Evolutionary conservation across 176 grass and related monocot species (phyloP), one percentile per base, ranked within the genome.

Genomic region (Phoenix dactylifera): DNA sequence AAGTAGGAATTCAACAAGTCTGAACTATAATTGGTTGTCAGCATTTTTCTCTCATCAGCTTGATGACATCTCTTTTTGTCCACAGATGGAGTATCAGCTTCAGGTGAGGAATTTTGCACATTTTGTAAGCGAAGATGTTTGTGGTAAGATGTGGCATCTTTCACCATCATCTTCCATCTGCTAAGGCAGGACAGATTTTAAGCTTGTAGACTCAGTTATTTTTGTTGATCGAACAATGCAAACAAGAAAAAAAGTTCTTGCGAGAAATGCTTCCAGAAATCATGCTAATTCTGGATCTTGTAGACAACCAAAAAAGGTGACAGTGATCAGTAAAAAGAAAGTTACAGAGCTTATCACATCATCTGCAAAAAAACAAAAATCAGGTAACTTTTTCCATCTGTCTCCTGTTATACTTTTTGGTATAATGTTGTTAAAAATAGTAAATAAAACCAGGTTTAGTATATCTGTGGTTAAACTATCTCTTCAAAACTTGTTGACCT

Each of bases 291-390:
- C 72, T 22, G 77, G 71, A 68, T 44, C 72, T 62, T 66, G 55
- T 24, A 84, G 65, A 51, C 63, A 67, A 71, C 73, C 78, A 22
- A 85, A 83, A 81, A 84, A 65, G 77, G 30, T 61, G 59, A 67
- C 58, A n/a, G 19, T 72, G 68, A 60, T 52, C 35, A 49, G 66
- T 80, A 81, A 91, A 50, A 91, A 88, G 76, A 97, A 91, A 80
- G 87, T 97, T 69, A 65, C 82, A 49, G 93, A 91, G 70, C 65
- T 97, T 24, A 97, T 97, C 17, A 81, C 93, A 15, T 91, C 92
- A 75, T 97, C 93, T 62, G 77, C 81, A 22, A 97, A 85, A 65
- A 97, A 92, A 50, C 74, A 85, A 57, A 98, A 84, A 60, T 74
- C 81, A 57, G 76, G 93, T 97, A 85, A 70, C 10, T 25, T 23